Conservation (phyloP, 1,284 basidiomycete genomes). For the Tilletiopsis washingtonensis region DNA sequence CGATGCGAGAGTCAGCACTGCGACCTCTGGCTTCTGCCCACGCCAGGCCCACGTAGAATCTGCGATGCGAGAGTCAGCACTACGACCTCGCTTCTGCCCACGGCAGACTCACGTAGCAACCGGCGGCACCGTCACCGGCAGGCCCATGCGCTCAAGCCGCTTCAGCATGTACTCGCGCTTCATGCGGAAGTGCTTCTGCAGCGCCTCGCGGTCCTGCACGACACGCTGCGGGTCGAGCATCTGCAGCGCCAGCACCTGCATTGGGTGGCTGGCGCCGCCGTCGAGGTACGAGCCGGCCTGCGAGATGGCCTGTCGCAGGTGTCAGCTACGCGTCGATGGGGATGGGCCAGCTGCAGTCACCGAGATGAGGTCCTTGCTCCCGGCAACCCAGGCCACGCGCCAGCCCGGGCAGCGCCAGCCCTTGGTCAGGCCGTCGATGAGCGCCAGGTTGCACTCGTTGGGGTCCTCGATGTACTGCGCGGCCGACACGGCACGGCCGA, state of each 20-base stretch:
- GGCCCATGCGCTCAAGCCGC: constrained; percentile 64
- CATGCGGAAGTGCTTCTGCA: constrained; percentile 65
- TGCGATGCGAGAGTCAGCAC: too few relatives aligned
- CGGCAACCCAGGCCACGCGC: constrained; percentile 93
- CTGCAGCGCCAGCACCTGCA: constrained; percentile 27
- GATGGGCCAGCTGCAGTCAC: too few relatives aligned
- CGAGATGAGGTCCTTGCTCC: constrained; percentile 31
- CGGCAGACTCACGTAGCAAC: too few relatives aligned
- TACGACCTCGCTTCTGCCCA: too few relatives aligned
- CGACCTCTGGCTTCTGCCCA: constrained; percentile 56
- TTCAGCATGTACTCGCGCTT: constrained; percentile 83
- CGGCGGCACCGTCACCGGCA: constrained; percentile 20
- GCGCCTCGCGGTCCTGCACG: constrained; percentile 58
- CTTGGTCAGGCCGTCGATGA: constrained; percentile 89
- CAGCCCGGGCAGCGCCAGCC: constrained; percentile 61
- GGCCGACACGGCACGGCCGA: constrained; percentile 73
- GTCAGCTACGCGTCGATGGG: too few relatives aligned
- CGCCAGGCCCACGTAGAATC: too few relatives aligned
- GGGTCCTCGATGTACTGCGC: constrained; percentile 77
- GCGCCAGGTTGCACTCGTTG: constrained; percentile 68
- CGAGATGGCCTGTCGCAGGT: too few relatives aligned
- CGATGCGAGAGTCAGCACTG: too few relatives aligned
- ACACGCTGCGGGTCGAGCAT: constrained; percentile 54
- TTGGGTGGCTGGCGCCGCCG: constrained; percentile 28
- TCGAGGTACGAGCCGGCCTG: constrained; percentile 33